These are phyloP conservation scores for Macrotyloma uniflorum DNA, from an alignment of 306 rosid genomes.

Conservation along the genomic window DNA sequence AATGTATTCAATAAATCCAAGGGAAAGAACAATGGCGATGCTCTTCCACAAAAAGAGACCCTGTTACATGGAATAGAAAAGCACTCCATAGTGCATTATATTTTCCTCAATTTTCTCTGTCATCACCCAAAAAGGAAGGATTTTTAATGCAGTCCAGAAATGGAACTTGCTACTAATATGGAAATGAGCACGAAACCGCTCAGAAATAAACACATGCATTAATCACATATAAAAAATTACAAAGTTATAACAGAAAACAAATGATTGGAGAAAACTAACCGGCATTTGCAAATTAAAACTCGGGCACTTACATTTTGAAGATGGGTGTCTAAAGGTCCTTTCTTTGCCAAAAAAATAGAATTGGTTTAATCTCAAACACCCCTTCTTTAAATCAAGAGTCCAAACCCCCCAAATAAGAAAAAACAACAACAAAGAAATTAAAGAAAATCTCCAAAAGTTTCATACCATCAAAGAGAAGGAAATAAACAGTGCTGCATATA, in stretches of 20 bases:
- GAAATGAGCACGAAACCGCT: constrained; percentile 1
- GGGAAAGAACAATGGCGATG: background rate
- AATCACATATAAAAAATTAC: constrained; percentile 10
- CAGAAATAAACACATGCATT: background rate
- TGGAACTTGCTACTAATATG: background rate
- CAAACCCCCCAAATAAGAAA: background rate
- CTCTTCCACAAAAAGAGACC: background rate
- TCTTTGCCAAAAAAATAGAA: background rate
- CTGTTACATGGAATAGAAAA: background rate
- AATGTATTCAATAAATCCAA: background rate
- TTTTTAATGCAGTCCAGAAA: constrained; percentile 30
- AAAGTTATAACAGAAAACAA: background rate
- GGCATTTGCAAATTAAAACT: background rate
- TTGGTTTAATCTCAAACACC: constrained; percentile 8
- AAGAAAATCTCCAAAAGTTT: background rate
- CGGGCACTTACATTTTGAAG: constrained; percentile 13
- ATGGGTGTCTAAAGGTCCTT: background rate
- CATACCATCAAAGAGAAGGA: constrained; percentile 39
- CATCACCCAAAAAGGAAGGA: constrained; percentile 37
- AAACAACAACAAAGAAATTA: background rate
- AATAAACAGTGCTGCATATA: constrained; percentile 6
- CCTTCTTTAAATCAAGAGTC: background rate
- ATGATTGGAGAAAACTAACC: background rate
- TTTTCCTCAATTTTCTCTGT: constrained; percentile 25
- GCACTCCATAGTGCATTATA: constrained; percentile 1